Evolutionary conservation across 176 grass and related monocot species (phyloP).

Genomic region (Elymus sibiricus): DNA sequence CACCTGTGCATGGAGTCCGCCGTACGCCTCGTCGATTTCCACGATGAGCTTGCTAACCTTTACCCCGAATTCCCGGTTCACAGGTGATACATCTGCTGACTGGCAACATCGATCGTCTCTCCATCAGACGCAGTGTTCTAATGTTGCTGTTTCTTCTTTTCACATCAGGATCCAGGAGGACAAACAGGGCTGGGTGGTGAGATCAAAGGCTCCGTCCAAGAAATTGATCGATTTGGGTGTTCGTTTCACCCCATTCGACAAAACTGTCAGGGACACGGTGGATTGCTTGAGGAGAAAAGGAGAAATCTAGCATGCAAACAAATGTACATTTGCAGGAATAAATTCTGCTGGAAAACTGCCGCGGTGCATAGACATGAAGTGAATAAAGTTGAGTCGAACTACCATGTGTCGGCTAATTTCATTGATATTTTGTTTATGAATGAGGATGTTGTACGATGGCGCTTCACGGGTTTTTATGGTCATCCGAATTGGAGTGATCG

Average conservation of each 20-base stretch:
- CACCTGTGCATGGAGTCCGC: conserved; percentile 47
- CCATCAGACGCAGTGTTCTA: neutral
- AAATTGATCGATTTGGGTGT: conserved; percentile 54
- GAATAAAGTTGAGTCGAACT: too few species aligned
- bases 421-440: too few species aligned
- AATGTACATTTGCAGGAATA: neutral
- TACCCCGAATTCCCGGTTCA: conserved; percentile 39
- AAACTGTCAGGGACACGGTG: conserved; percentile 45
- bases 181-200: conserved; percentile 49
- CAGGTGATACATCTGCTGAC: conserved; percentile 22
- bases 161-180: conserved; percentile 39
- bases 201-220: conserved; percentile 38
- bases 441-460: too few species aligned
- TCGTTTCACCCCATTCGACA: conserved; percentile 32
- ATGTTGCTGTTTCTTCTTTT: neutral
- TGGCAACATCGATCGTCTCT: neutral
- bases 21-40: conserved; percentile 19
- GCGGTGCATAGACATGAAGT: neutral
- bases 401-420: too few species aligned
- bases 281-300: conserved; percentile 49
- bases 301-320: neutral
- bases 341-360: neutral
- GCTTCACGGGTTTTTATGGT: too few species aligned
- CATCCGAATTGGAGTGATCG: too few species aligned
- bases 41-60: conserved; percentile 36